Conservation (phyloP, 192 early-diverging fungal species). For the Rhizophlyctis rosea region DNA sequence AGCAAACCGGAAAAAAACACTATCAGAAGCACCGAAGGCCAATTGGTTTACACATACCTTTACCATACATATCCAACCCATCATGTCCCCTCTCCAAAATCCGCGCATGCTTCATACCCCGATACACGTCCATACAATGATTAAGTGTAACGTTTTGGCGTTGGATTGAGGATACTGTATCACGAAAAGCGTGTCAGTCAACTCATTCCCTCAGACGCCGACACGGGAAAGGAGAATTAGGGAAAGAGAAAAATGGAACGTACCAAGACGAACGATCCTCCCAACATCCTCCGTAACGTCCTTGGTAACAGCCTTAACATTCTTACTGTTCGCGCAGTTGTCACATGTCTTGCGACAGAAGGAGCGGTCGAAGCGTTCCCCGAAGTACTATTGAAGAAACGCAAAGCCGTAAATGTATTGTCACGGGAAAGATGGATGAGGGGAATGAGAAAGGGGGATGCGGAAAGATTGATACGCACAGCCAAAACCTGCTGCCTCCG, state of each 20-base stretch:
- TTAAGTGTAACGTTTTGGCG: slow-evolving; percentile 60
- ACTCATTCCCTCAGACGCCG: too few relatives aligned
- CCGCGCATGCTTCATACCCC: slow-evolving; percentile 60
- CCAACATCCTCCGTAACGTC: slow-evolving; percentile 57
- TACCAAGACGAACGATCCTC: slow-evolving; percentile 51
- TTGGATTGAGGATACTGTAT: slow-evolving; percentile 26
- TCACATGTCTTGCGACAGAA: slow-evolving; percentile 81
- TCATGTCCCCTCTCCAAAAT: slow-evolving; percentile 54
- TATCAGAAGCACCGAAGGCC: background rate
- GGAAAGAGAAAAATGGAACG: slow-evolving; percentile 16
- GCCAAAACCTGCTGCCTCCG: slow-evolving; percentile 80
- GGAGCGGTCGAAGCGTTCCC: slow-evolving; percentile 67
- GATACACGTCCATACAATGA: slow-evolving; percentile 71
- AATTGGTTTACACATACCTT: slow-evolving; percentile 21
- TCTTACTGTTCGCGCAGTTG: slow-evolving; percentile 68
- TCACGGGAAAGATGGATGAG: background rate
- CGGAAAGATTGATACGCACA: slow-evolving; percentile 10
- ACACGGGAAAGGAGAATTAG: too few relatives aligned
- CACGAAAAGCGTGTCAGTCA: background rate
- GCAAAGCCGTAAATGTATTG: background rate
- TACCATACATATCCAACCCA: slow-evolving; percentile 51
- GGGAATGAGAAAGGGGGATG: background rate
- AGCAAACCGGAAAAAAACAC: background rate
- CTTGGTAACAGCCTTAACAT: slow-evolving; percentile 20
- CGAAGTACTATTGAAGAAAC: slow-evolving; percentile 72